A percentile compares a stretch with the other conserved stretches of the same genome.
Evolutionary conservation across 164 flowering plant genomes (phyloP).

Genomic region (Chimonanthus praecox): DNA sequence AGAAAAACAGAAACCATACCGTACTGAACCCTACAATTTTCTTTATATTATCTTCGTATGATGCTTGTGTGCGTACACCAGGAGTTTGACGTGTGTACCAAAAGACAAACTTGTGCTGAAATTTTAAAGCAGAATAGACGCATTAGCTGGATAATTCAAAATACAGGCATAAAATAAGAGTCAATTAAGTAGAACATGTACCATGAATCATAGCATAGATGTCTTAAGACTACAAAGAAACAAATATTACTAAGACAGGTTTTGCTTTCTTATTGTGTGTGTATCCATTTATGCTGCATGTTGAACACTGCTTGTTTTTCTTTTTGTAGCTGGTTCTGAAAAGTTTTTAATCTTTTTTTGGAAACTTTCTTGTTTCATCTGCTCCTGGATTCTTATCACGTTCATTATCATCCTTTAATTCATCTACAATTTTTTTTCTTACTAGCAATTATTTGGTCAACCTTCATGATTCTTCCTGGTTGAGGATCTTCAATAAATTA

Average conservation of each 20-base stretch:
- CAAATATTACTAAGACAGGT: no score
- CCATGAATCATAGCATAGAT: no score
- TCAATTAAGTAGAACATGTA: no score
- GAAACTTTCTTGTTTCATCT: background rate
- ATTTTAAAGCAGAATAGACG: conserved; percentile 2
- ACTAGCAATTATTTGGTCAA: no score
- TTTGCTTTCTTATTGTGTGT: no score
- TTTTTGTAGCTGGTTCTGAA: background rate
- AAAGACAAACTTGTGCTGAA: conserved; percentile 80
- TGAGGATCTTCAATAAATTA: background rate
- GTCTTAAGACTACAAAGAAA: no score
- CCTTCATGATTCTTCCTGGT: background rate
- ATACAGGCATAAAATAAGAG: background rate
- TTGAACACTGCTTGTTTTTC: background rate
- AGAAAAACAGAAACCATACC: conserved; percentile 35
- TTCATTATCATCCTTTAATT: no score
- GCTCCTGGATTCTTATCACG: background rate
- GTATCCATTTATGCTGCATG: no score
- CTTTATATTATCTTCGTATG: conserved; percentile 95
- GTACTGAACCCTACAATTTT: conserved; percentile 93
- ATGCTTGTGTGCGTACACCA: conserved; percentile 72
- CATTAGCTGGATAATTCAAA: conserved; percentile 4
- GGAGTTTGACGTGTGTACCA: conserved; percentile 98
- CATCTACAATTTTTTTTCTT: no score
- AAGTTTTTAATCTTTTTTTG: no score